A percentile compares a stretch with the other conserved stretches of the same genome.
Conservation (phyloP, 805 yeast species). For the Metschnikowia cerradonensis region DNA sequence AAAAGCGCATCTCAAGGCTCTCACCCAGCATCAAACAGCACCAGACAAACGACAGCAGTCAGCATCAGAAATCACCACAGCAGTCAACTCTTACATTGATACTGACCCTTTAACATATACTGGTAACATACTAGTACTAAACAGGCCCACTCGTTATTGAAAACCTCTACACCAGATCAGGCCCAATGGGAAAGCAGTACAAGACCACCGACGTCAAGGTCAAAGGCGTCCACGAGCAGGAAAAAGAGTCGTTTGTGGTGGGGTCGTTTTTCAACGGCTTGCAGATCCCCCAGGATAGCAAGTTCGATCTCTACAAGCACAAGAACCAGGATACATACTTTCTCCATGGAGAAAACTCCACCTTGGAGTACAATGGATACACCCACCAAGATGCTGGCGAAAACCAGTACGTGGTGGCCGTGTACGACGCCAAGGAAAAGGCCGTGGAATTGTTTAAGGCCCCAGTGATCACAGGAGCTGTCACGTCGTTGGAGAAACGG, state of each 20-base stretch:
- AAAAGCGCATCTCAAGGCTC: constrained; percentile 2
- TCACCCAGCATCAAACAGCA: no score
- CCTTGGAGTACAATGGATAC: constrained; percentile 68
- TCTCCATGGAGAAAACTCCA: constrained; percentile 75
- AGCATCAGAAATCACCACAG: neutral
- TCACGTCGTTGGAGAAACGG: constrained; percentile 59
- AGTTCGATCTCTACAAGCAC: constrained; percentile 60
- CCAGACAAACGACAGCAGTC: no score
- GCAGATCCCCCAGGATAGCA: constrained; percentile 51
- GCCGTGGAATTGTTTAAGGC: constrained; percentile 59
- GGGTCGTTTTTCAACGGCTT: constrained; percentile 83
- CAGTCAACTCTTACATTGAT: neutral
- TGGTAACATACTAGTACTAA: neutral
- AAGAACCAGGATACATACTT: constrained; percentile 38
- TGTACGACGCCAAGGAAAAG: constrained; percentile 66
- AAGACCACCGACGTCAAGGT: constrained; percentile 1
- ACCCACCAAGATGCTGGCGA: constrained; percentile 29
- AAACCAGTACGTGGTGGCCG: constrained; percentile 64
- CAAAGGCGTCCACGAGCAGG: constrained; percentile 1
- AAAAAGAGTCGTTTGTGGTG: constrained; percentile 38
- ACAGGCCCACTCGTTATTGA: neutral
- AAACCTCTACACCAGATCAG: neutral
- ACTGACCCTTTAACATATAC: no score
- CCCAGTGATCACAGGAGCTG: constrained; percentile 60
- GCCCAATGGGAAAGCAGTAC: constrained; percentile 1